Percentiles rank a stretch among this genome's conserved stretches.
phyloP scores from a whole-genome alignment of 208 protist species.

The Cochliopodium minus region DNA sequence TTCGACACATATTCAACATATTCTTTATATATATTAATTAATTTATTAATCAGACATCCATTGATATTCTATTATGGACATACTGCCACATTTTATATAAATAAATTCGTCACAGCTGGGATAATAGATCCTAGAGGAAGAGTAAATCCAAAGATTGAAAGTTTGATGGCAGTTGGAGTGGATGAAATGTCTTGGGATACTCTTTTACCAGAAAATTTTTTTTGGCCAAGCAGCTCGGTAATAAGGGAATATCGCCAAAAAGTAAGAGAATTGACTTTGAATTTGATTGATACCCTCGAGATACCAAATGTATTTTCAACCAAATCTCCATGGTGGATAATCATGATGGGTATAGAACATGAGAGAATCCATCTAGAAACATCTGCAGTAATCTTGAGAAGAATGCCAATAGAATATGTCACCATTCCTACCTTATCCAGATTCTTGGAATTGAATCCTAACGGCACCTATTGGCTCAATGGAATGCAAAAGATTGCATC shows the following conservation, averaged over 20 bases:
- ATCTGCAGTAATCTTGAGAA: slow-evolving; percentile 74
- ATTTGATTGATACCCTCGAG: slow-evolving; percentile 40
- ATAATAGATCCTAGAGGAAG: slow-evolving; percentile 32
- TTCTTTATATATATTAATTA: too few species aligned
- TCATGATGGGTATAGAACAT: slow-evolving; percentile 83
- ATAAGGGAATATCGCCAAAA: slow-evolving; percentile 60
- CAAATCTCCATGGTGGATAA: slow-evolving; percentile 57
- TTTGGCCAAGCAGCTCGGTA: slow-evolving; percentile 56
- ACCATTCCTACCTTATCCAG: too few species aligned
- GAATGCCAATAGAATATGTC: slow-evolving; percentile 63
- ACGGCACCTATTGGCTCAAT: too few species aligned
- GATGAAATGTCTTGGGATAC: slow-evolving; percentile 93
- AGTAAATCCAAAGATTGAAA: slow-evolving; percentile 60
- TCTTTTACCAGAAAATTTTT: slow-evolving; percentile 56
- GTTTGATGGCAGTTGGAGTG: slow-evolving; percentile 77
- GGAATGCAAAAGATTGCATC: too few species aligned
- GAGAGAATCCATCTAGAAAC: slow-evolving; percentile 88
- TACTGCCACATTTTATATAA: slow-evolving; percentile 78
- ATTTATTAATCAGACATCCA: too few species aligned
- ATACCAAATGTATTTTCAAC: slow-evolving; percentile 46
- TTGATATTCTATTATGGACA: slow-evolving; percentile 89
- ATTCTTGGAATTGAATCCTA: too few species aligned
- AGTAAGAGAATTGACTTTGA: slow-evolving; percentile 50
- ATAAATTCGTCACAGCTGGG: slow-evolving; percentile 70
- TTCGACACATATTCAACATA: too few species aligned